Conservation (phyloP, 2,329 filamentous ascomycete species). For the Calonectria ilicicola region DNA sequence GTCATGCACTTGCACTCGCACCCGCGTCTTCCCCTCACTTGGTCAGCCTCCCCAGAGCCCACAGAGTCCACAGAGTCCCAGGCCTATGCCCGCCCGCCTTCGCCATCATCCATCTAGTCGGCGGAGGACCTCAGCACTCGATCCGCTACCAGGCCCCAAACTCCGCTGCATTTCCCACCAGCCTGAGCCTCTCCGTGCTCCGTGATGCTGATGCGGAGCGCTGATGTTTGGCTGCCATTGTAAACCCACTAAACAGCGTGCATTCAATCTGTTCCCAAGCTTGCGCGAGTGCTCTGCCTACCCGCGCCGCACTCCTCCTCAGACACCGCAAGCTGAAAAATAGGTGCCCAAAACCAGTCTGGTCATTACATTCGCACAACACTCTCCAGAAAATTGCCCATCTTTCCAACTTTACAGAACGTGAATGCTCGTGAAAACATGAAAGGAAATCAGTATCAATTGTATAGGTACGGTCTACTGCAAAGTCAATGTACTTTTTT, state of each 20-base stretch:
- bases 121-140: neutral
- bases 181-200: neutral
- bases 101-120: neutral
- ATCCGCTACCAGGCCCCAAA: neutral
- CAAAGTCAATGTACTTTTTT: too few species aligned
- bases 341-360: neutral
- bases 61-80: neutral
- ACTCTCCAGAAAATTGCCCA: too few species aligned
- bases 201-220: neutral
- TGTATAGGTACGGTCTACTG: too few species aligned
- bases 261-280: neutral
- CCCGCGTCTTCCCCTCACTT: conserved; percentile 2
- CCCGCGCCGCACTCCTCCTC: neutral
- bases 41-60: neutral
- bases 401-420: too few species aligned
- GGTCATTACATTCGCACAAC: neutral
- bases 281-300: neutral
- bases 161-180: neutral
- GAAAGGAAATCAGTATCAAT: too few species aligned
- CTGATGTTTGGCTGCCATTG: neutral
- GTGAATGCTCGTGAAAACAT: too few species aligned
- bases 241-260: neutral
- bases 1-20: neutral
- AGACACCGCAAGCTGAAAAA: neutral
- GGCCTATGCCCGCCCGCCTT: neutral